Conservation (phyloP, 1,284 basidiomycete genomes). For the Papiliotrema nemorosa region DNA sequence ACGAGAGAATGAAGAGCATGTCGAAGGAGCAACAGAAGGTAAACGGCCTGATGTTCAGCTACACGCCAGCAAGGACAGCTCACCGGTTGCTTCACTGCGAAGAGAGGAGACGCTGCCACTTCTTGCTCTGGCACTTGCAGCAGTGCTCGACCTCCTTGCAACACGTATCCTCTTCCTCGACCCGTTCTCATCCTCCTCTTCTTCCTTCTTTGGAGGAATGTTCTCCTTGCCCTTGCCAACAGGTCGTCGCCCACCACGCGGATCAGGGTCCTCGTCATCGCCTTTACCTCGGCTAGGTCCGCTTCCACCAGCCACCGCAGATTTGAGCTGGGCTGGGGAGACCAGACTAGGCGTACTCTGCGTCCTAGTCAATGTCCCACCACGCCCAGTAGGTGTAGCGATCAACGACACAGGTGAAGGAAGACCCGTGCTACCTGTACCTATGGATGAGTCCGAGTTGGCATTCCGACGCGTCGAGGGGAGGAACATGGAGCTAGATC, state of each 20-base stretch:
- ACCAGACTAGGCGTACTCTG: slow-evolving; percentile 2
- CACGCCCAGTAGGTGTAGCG: slow-evolving; percentile 4
- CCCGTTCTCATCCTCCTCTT: slow-evolving; percentile 13
- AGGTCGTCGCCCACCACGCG: slow-evolving; percentile 5
- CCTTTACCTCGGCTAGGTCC: slow-evolving; percentile 16
- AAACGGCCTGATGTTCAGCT: slow-evolving; percentile 16
- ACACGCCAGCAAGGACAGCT: slow-evolving; percentile 17
- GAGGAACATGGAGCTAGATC: slow-evolving; percentile 23
- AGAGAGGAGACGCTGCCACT: slow-evolving; percentile 38
- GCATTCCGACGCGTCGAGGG: slow-evolving; percentile 22
- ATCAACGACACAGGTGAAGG: slow-evolving; percentile 6
- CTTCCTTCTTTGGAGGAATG: slow-evolving; percentile 38
- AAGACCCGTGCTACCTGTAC: slow-evolving; percentile 5
- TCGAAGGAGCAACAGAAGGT: slow-evolving; percentile 23
- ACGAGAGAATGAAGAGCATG: slow-evolving; percentile 14
- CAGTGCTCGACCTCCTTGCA: slow-evolving; percentile 11
- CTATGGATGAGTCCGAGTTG: background rate
- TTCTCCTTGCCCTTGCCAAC: slow-evolving; percentile 47
- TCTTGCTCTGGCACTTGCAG: slow-evolving; percentile 24
- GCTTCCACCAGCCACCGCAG: slow-evolving; percentile 2
- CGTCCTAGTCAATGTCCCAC: slow-evolving; percentile 3
- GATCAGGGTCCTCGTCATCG: slow-evolving; percentile 11
- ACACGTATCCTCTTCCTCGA: slow-evolving; percentile 36
- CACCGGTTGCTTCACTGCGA: slow-evolving; percentile 30
- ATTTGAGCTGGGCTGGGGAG: background rate